Base-by-base conservation (phyloP, 2,329 filamentous ascomycete genomes). In the Diplodia mutila region DNA sequence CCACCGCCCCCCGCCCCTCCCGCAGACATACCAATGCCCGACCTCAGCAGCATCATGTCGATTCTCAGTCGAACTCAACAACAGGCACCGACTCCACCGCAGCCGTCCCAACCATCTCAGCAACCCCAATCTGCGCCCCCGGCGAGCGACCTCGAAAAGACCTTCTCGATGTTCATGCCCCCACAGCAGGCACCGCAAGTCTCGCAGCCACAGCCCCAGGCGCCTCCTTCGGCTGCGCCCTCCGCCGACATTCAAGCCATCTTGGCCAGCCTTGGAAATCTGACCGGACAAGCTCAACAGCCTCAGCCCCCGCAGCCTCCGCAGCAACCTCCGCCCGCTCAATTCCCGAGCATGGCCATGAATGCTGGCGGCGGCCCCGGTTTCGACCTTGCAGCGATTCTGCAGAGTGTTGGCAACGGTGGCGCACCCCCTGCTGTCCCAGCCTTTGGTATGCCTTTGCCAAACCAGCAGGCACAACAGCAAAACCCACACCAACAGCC, bases 261-360 rank as follows among this genome's bases (percentile, higher is more conserved):
- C 48, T 57, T 76, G 55, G 71, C 73, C 14, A 70, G 69, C n/a
- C 71, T 77, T 18, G 52, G 66, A 69, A 73, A 66, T 67, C 70
- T 69, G 12, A 69, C 70, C 23, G 64, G 66, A 66, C 70, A 34
- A 65, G 69, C 32, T 59, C 73, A 46, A 70, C 68, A 68, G 8
- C 6, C 29, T 32, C 55, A 68, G 18, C 12, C 42, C 42, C 72
- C 71, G 52, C 69, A 61, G 42, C 51, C 53, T 9, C 37, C 57
- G 61, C 54, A 25, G 16, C 57, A 48, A 25, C 39, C 27, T 12
- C 25, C 57, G 4, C 57, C 65, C 25, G 59, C 69, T 61, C 65
- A 27, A 4, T 63, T 63, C 46, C 42, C 27, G 12, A 51, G 16
- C 42, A 61, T 63, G 46, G 49, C 49, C 27, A 23, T 51, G 42